Conservation (phyloP, 306 rosid species). For the Lablab purpureus region DNA sequence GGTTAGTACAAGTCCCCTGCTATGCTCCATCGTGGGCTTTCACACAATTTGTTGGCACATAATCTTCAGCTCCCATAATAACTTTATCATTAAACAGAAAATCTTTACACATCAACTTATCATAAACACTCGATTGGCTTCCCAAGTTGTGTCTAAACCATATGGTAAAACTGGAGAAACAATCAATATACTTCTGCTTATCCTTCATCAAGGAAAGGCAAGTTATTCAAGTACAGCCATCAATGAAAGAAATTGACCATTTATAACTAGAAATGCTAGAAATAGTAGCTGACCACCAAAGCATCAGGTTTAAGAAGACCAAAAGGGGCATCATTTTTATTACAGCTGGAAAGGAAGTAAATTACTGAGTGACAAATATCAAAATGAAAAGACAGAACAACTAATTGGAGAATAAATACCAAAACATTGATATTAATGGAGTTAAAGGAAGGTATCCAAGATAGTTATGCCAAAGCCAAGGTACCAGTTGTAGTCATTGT, state of each 20-base stretch:
- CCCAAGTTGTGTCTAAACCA: not conserved
- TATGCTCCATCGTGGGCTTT: slow-evolving; percentile 9
- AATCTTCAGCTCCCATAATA: slow-evolving; percentile 15
- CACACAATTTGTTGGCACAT: not conserved
- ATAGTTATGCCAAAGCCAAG: not conserved
- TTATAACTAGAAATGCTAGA: not conserved
- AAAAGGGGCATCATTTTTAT: slow-evolving; percentile 7
- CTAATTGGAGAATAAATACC: not conserved
- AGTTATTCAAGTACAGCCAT: not conserved
- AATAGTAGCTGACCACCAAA: not conserved
- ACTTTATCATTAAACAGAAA: not conserved
- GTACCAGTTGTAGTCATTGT: not conserved
- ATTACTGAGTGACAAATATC: not conserved
- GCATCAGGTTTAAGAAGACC: not conserved
- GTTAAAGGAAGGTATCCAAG: not conserved
- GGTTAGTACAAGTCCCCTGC: not conserved
- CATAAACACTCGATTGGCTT: not conserved
- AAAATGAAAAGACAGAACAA: not conserved
- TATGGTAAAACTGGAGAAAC: not conserved
- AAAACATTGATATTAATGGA: not conserved
- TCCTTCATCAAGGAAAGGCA: not conserved
- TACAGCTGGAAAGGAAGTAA: slow-evolving; percentile 12
- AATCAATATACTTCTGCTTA: not conserved
- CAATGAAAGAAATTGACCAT: slow-evolving; percentile 3
- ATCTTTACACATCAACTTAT: not conserved